These are phyloP conservation scores for Moesziomyces sp. DNA, from an alignment of 1,284 basidiomycete species.

Conservation along the genomic window DNA sequence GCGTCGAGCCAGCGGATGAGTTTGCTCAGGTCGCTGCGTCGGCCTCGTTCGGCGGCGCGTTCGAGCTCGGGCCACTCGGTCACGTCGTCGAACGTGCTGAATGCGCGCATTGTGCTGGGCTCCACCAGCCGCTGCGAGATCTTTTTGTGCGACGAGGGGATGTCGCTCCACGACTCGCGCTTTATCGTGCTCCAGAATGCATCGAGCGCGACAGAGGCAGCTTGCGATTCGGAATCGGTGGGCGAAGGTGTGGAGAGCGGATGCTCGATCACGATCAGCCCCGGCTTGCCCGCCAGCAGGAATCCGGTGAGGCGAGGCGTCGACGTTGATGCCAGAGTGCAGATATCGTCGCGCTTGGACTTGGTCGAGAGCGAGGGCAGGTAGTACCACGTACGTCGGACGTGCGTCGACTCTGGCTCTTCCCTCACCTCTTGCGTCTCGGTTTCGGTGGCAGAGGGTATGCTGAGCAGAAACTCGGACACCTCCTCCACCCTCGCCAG, in stretches of 20 bases:
- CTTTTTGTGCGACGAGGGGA: constrained; percentile 55
- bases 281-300: constrained; percentile 58
- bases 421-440: not conserved
- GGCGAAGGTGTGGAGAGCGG: constrained; percentile 30
- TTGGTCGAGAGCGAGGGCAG: constrained; percentile 49
- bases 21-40: constrained; percentile 41
- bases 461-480: constrained; percentile 15
- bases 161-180: constrained; percentile 43
- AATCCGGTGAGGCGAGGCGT: constrained; percentile 48
- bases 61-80: constrained; percentile 42
- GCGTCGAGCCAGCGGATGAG: constrained; percentile 34
- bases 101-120: not conserved
- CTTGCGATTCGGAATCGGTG: not conserved
- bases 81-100: constrained; percentile 36
- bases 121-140: constrained; percentile 47
- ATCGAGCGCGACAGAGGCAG: constrained; percentile 16
- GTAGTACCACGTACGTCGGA: constrained; percentile 54
- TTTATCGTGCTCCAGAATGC: constrained; percentile 55
- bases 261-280: constrained; percentile 53
- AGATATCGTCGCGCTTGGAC: constrained; percentile 52
- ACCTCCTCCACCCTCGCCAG: constrained; percentile 23
- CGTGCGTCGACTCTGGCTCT: not conserved
- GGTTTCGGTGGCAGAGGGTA: constrained; percentile 3
- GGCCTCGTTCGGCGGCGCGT: constrained; percentile 25
- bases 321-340: constrained; percentile 25